phyloP scores from a whole-genome alignment of 2,329 filamentous ascomycete genomes.

The Fusarium verrucosum region DNA sequence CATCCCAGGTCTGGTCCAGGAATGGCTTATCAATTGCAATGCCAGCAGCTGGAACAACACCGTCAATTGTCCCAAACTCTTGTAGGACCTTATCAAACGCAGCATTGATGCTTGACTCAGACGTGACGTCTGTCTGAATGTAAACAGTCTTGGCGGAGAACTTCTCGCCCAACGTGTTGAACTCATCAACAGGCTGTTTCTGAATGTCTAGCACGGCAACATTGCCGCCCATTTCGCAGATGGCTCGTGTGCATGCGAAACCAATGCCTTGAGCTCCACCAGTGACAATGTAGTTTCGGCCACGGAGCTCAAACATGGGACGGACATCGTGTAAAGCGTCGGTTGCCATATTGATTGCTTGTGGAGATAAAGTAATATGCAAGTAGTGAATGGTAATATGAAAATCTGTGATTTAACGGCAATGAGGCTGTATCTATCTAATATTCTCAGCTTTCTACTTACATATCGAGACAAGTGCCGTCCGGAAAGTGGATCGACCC shows the following conservation, averaged over 20 bases:
- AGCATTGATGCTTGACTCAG: conserved; percentile 42
- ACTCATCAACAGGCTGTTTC: conserved; percentile 45
- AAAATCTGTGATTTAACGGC: background rate
- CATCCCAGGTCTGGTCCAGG: conserved; percentile 55
- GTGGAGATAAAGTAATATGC: too few species aligned
- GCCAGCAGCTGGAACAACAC: conserved; percentile 50
- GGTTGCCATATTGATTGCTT: conserved; percentile 1
- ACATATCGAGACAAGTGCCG: background rate
- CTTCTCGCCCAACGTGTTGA: conserved; percentile 32
- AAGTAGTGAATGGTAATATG: background rate
- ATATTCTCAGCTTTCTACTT: background rate
- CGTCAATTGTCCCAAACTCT: conserved; percentile 45
- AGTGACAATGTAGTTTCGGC: conserved; percentile 51
- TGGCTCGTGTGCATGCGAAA: conserved; percentile 50
- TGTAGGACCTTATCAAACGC: conserved; percentile 40
- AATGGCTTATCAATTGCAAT: conserved; percentile 57
- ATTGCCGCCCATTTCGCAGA: conserved; percentile 54
- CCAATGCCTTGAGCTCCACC: conserved; percentile 54
- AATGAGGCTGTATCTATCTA: background rate
- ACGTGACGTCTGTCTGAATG: conserved; percentile 47
- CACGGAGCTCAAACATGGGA: conserved; percentile 47
- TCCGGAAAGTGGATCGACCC: conserved; percentile 8
- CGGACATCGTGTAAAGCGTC: conserved; percentile 26
- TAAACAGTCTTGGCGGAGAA: conserved; percentile 44
- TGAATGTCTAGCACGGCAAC: conserved; percentile 51